Percentiles rank a stretch among this genome's conserved stretches.
Evolutionary conservation across 2,329 filamentous ascomycete genomes (phyloP).

Genomic region (Davidsoniella neocaledoniae): DNA sequence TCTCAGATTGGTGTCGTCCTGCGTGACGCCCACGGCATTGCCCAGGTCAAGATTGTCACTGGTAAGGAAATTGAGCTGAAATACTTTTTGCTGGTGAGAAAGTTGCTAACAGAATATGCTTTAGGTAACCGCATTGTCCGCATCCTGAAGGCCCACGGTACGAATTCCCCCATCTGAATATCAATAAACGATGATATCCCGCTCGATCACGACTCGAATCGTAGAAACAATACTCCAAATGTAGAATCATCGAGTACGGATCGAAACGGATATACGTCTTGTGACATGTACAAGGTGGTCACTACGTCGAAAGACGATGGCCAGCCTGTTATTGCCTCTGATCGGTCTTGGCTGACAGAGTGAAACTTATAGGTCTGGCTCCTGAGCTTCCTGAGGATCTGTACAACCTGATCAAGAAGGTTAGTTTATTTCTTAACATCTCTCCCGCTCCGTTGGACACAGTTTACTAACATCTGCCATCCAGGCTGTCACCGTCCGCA

Average conservation of each 20-base stretch:
- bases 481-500: constrained; percentile 92
- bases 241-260: constrained; percentile 8
- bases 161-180: constrained; percentile 30
- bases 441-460: background rate
- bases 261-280: constrained; percentile 7
- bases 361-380: constrained; percentile 82
- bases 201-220: constrained; percentile 9
- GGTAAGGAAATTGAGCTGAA: constrained; percentile 40
- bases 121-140: constrained; percentile 99
- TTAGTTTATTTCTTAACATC: constrained; percentile 22
- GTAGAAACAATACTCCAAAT: constrained; percentile 17
- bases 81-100: background rate
- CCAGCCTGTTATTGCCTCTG: constrained; percentile 48
- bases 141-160: constrained; percentile 97
- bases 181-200: constrained; percentile 18
- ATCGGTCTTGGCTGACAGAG: constrained; percentile 88
- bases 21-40: constrained; percentile 93
- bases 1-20: constrained; percentile 98
- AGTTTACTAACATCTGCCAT: constrained; percentile 14
- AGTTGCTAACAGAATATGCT: constrained; percentile 22
- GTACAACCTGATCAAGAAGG: constrained; percentile 99
- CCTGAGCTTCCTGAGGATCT: constrained; percentile 98
- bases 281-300: constrained; percentile 11
- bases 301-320: constrained; percentile 9
- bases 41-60: constrained; percentile 94